Evolutionary conservation across 2,329 filamentous ascomycete species (phyloP).

Genomic region (Lojkania enalia): DNA sequence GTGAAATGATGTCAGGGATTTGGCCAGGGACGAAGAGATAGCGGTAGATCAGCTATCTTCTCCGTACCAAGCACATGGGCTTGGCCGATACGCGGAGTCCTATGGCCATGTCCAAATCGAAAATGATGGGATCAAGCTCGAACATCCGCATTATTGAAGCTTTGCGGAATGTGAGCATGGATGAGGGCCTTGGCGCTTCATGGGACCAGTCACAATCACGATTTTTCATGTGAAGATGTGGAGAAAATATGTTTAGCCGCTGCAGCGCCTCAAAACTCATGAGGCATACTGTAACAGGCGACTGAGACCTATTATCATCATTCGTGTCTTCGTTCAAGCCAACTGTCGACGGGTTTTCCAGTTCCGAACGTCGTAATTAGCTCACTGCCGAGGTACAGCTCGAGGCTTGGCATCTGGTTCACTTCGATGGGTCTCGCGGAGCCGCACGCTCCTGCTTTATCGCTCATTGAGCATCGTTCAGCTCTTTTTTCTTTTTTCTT

Average conservation of each 20-base stretch:
- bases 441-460: conserved; percentile 13
- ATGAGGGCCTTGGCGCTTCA: not conserved
- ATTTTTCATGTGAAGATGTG: conserved; percentile 5
- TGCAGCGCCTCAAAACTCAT: not conserved
- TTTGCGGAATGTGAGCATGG: too few species aligned
- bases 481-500: too few species aligned
- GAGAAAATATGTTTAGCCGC: not conserved
- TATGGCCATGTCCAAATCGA: too few species aligned
- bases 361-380: too few species aligned
- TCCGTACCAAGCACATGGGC: not conserved
- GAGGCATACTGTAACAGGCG: too few species aligned
- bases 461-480: conserved; percentile 18
- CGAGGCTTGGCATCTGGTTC: conserved; percentile 8
- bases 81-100: not conserved
- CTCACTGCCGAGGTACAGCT: not conserved
- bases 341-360: not conserved
- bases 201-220: not conserved
- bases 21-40: not conserved
- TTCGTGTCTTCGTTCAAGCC: not conserved
- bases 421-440: conserved; percentile 22
- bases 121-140: too few species aligned
- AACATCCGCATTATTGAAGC: too few species aligned
- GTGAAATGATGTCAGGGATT: conserved; percentile 19
- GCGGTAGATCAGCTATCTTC: conserved; percentile 1
- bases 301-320: too few species aligned